Conservation (phyloP, 371 early-diverging fungal species). For the Dinochytrium kinnereticum region DNA sequence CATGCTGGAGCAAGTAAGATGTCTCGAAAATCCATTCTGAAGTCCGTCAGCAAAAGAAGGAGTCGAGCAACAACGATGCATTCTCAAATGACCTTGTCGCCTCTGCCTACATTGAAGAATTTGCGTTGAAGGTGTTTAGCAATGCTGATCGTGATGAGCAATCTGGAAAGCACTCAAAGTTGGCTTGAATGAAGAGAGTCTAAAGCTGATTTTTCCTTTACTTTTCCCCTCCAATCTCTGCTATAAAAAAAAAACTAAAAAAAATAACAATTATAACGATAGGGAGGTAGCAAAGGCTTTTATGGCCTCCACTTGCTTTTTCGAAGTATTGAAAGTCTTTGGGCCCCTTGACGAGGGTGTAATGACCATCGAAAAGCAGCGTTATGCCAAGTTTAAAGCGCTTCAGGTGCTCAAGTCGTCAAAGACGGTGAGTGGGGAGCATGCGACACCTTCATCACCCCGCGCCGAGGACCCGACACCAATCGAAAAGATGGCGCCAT, state of each 20-base stretch:
- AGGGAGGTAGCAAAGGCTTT: conserved; percentile 88
- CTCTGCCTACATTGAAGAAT: conserved; percentile 83
- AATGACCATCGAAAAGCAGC: conserved; percentile 84
- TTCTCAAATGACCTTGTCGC: conserved; percentile 81
- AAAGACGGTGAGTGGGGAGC: background rate
- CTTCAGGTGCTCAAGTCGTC: conserved; percentile 86
- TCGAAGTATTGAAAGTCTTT: conserved; percentile 82
- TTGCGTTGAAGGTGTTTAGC: conserved; percentile 88
- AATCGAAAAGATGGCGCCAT: background rate
- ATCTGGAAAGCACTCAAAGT: conserved; percentile 68
- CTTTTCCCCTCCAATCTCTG: no score
- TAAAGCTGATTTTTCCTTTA: no score
- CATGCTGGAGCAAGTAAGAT: conserved; percentile 73
- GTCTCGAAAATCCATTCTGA: background rate
- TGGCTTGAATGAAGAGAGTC: no score
- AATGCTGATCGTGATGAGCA: conserved; percentile 94
- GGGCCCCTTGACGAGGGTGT: conserved; percentile 73
- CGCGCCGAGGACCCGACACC: background rate
- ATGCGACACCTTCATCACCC: background rate
- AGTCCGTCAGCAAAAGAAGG: conserved; percentile 66
- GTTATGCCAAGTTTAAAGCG: conserved; percentile 95
- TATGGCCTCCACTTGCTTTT: conserved; percentile 81
- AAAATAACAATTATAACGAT: background rate
- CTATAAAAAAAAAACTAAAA: conserved; percentile 63
- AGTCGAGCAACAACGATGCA: conserved; percentile 68